Conservation (phyloP, 2,329 filamentous ascomycete species). For the Cladophialophora immunda region DNA sequence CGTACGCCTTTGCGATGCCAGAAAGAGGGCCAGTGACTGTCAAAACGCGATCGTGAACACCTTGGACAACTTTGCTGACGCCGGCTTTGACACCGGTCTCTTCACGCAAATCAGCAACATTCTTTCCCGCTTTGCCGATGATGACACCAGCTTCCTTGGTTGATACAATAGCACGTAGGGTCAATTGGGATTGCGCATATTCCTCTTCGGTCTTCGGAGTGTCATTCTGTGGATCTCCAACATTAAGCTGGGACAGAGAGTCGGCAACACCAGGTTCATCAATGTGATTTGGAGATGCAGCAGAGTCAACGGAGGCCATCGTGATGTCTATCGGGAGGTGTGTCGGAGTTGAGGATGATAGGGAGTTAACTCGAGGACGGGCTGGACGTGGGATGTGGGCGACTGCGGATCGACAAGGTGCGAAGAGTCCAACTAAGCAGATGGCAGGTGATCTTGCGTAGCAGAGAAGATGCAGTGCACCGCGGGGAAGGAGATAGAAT, state of each 20-base stretch:
- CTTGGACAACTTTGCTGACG: conserved; percentile 97
- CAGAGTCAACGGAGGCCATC: conserved; percentile 70
- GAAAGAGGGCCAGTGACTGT: conserved; percentile 92
- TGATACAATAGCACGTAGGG: conserved; percentile 94
- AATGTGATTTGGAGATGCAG: conserved; percentile 61
- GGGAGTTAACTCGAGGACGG: conserved; percentile 40
- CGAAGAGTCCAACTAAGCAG: conserved; percentile 14
- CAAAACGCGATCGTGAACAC: conserved; percentile 95
- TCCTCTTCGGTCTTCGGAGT: conserved; percentile 95
- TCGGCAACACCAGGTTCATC: conserved; percentile 71
- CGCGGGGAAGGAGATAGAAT: conserved; percentile 29
- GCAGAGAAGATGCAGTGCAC: conserved; percentile 22
- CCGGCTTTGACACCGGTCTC: conserved; percentile 98
- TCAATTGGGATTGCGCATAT: conserved; percentile 91
- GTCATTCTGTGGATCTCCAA: conserved; percentile 72
- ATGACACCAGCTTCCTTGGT: conserved; percentile 99
- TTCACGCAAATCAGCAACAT: conserved; percentile 94
- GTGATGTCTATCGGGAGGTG: conserved; percentile 33
- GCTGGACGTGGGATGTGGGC: conserved; percentile 36
- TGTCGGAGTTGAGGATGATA: conserved; percentile 41
- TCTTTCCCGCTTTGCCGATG: conserved; percentile 98
- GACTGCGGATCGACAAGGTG: conserved; percentile 2
- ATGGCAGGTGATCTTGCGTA: conserved; percentile 17
- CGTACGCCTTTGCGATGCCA: conserved; percentile 89
- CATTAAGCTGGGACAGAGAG: conserved; percentile 70